Conservation (phyloP, 352 stramenopile genomes). For the Phytophthora megakarya region DNA sequence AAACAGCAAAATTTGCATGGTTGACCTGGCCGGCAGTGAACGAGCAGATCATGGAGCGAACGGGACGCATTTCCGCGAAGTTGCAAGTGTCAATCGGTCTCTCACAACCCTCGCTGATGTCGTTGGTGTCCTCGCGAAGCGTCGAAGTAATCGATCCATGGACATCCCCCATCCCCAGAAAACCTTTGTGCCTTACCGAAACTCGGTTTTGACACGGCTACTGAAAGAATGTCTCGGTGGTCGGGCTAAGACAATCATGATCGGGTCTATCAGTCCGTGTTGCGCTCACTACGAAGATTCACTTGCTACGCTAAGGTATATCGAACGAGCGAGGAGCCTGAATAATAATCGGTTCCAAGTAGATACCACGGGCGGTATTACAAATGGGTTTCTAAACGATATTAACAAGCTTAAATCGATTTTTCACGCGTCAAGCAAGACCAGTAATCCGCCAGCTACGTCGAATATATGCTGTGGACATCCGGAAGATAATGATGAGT, state of each 20-base stretch:
- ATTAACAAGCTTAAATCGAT: slow-evolving; percentile 50
- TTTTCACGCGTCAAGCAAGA: slow-evolving; percentile 22
- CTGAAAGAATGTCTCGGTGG: slow-evolving; percentile 83
- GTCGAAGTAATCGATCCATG: slow-evolving; percentile 12
- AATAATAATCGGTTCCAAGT: slow-evolving; percentile 51
- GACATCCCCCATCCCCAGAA: slow-evolving; percentile 23
- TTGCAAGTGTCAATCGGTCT: slow-evolving; percentile 82
- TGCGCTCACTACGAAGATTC: slow-evolving; percentile 88
- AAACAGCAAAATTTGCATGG: slow-evolving; percentile 75
- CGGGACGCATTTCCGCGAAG: slow-evolving; percentile 66
- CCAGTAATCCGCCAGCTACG: slow-evolving; percentile 1
- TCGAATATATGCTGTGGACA: background rate
- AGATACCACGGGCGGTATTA: slow-evolving; percentile 38
- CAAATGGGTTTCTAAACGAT: slow-evolving; percentile 42
- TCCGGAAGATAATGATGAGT: slow-evolving; percentile 11
- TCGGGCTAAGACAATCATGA: slow-evolving; percentile 84
- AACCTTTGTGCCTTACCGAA: slow-evolving; percentile 87
- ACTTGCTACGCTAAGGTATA: slow-evolving; percentile 83
- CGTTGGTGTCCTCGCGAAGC: slow-evolving; percentile 70
- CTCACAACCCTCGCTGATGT: slow-evolving; percentile 86
- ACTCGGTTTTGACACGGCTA: slow-evolving; percentile 86
- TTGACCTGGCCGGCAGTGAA: slow-evolving; percentile 78
- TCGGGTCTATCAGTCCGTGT: slow-evolving; percentile 87
- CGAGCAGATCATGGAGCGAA: slow-evolving; percentile 54
- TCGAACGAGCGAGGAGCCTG: slow-evolving; percentile 70